phyloP scores from a whole-genome alignment of 2,329 filamentous ascomycete species.

The Aspergillus brasiliensis region DNA sequence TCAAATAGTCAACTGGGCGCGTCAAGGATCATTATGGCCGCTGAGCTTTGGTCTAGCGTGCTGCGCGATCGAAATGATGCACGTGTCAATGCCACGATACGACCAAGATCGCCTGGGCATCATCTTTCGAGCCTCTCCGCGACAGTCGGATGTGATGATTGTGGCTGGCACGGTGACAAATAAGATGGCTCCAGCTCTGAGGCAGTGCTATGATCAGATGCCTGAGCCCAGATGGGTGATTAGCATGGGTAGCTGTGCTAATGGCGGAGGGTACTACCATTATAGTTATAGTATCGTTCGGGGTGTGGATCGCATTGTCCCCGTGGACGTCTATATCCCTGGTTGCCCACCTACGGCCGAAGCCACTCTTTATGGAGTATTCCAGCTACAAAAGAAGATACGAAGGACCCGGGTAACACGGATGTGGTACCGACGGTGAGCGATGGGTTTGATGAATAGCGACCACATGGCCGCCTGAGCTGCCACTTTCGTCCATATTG shows the following conservation, averaged over 20 bases:
- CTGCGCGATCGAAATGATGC: constrained; percentile 93
- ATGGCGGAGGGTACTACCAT: constrained; percentile 84
- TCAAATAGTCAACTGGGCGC: constrained; percentile 69
- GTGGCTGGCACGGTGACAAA: constrained; percentile 89
- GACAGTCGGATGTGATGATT: constrained; percentile 89
- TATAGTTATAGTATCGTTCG: constrained; percentile 79
- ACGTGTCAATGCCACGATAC: constrained; percentile 82
- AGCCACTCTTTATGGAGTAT: constrained; percentile 63
- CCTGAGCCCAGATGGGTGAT: constrained; percentile 86
- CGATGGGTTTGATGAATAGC: not conserved
- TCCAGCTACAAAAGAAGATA: constrained; percentile 78
- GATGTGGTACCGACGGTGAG: constrained; percentile 52
- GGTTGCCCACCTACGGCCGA: constrained; percentile 64
- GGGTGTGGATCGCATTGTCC: constrained; percentile 74
- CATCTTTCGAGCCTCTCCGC: constrained; percentile 85
- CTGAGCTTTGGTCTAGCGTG: constrained; percentile 87
- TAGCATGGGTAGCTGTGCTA: constrained; percentile 82
- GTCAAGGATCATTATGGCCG: constrained; percentile 83
- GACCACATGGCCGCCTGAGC: too few relatives aligned
- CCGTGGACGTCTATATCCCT: constrained; percentile 78
- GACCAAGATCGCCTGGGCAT: constrained; percentile 86
- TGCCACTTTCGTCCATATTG: too few relatives aligned
- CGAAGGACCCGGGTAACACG: constrained; percentile 52
- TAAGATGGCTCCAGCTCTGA: constrained; percentile 88
- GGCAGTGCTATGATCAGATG: constrained; percentile 95